phyloP scores from a whole-genome alignment of 805 yeast genomes.

The Kluyveromyces siamensis region DNA sequence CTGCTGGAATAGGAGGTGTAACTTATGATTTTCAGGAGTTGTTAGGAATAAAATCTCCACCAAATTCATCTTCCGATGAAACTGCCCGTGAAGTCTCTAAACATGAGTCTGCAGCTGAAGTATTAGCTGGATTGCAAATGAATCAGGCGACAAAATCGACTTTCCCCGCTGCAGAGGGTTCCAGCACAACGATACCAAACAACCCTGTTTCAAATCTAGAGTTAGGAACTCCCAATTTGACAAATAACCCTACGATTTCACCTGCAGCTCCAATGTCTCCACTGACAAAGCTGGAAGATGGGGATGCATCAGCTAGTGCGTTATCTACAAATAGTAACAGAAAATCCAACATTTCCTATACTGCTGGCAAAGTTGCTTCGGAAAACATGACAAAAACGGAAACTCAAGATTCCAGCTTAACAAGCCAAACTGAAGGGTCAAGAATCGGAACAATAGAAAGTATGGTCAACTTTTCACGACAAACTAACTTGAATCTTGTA shows the following conservation, averaged over 20 bases:
- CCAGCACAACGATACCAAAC: not conserved
- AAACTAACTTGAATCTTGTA: constrained; percentile 47
- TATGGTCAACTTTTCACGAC: constrained; percentile 18
- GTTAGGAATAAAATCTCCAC: constrained; percentile 11
- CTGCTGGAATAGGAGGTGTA: constrained; percentile 26
- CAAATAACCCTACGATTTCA: constrained; percentile 19
- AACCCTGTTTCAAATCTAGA: constrained; percentile 1
- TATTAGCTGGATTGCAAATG: constrained; percentile 23
- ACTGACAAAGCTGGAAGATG: constrained; percentile 10
- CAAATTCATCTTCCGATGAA: not conserved
- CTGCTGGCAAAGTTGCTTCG: constrained; percentile 4
- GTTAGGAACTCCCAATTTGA: constrained; percentile 13
- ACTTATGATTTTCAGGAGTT: constrained; percentile 25
- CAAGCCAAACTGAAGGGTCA: constrained; percentile 8
- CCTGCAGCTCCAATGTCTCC: constrained; percentile 20
- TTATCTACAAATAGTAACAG: constrained; percentile 7
- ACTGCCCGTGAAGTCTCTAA: constrained; percentile 3
- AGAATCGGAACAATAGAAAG: constrained; percentile 12
- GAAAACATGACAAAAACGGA: constrained; percentile 11
- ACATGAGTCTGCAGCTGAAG: constrained; percentile 24
- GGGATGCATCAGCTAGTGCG: not conserved
- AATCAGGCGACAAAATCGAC: constrained; percentile 5
- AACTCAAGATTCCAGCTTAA: constrained; percentile 10
- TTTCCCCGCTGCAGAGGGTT: not conserved
- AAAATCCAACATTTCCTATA: constrained; percentile 8